Base-by-base conservation (phyloP, 306 rosid genomes). In the Rosa chinensis region DNA sequence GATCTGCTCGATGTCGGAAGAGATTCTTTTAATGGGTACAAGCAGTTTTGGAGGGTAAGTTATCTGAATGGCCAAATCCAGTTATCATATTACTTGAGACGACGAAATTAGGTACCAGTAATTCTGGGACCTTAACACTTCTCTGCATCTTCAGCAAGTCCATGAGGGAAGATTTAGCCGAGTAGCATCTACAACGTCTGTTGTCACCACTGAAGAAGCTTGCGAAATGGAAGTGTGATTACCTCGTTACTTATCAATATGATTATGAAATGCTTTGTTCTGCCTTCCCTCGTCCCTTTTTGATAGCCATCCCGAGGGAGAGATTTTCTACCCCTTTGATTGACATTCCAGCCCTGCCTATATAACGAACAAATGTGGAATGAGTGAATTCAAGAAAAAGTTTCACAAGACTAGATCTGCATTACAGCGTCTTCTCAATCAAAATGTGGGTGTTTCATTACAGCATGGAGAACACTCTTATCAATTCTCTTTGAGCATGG, bases 1-100 rank as follows among this genome's bases (percentile, higher is more conserved):
- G 99, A 78, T 95, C 99, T 70, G 98, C 96, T 76, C 90, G 98
- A 58, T 95, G 99, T 84, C 94, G 96, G 73, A 89, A 81, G 87
- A 86, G 99, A 86, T 92, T 92, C 84, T 88, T 90, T 75, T 91
- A 86, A 77, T 89, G 81, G 91, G 81, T 55, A 42, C 70, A 50
- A 49, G 28, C 17, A 17, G 62, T 37, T 67, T 53, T 66, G 56
- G 69, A 72, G 80, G 74, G 16, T 28, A 18, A 50, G 68, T 42
- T 35, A 28, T 70, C 71, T 5, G 16, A 58, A 70, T 63, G 68
- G 18, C 10, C 12, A n/a, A 2, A 42, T 42, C 66, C 44, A 53
- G 58, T 47, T 73, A 10, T 56, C 69, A 28, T 52, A 66, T 48
- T 70, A 82, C 67, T 74, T 23, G 43, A 58, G 43, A 42, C 42